phyloP scores from a whole-genome alignment of 2,329 filamentous ascomycete species.

The Tolypocladium ophioglossoides region DNA sequence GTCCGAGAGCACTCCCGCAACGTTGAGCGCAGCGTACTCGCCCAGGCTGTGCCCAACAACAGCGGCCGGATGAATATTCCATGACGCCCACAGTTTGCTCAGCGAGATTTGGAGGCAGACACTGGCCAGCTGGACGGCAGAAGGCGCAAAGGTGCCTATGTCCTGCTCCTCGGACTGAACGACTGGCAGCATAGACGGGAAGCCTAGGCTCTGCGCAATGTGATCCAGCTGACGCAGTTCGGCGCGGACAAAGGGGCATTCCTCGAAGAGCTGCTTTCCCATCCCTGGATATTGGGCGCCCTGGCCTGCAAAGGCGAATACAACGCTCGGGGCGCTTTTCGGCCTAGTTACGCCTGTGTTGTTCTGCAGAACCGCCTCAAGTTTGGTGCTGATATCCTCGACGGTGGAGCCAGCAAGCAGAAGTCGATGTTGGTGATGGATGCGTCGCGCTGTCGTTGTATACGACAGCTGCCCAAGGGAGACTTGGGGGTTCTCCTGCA shows the following conservation, averaged over 20 bases:
- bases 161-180: slow-evolving; percentile 24
- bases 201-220: slow-evolving; percentile 16
- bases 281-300: slow-evolving; percentile 20
- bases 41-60: slow-evolving; percentile 43
- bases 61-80: slow-evolving; percentile 28
- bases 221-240: slow-evolving; percentile 18
- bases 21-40: slow-evolving; percentile 51
- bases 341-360: not conserved
- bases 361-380: not conserved
- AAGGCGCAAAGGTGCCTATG: slow-evolving; percentile 2
- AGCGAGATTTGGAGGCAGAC: slow-evolving; percentile 28
- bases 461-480: slow-evolving; percentile 38
- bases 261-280: slow-evolving; percentile 18
- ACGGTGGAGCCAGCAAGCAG: not conserved
- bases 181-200: slow-evolving; percentile 25
- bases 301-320: slow-evolving; percentile 32
- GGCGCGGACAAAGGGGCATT: slow-evolving; percentile 16
- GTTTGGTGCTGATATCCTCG: not conserved
- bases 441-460: slow-evolving; percentile 37
- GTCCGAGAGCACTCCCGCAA: slow-evolving; percentile 47
- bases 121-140: slow-evolving; percentile 23
- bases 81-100: slow-evolving; percentile 23
- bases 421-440: slow-evolving; percentile 2
- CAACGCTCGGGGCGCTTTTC: slow-evolving; percentile 7
- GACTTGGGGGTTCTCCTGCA: slow-evolving; percentile 26